These are phyloP conservation scores for Bromus sterilis DNA, from an alignment of 176 grass and related monocot genomes.

Conservation along the genomic window DNA sequence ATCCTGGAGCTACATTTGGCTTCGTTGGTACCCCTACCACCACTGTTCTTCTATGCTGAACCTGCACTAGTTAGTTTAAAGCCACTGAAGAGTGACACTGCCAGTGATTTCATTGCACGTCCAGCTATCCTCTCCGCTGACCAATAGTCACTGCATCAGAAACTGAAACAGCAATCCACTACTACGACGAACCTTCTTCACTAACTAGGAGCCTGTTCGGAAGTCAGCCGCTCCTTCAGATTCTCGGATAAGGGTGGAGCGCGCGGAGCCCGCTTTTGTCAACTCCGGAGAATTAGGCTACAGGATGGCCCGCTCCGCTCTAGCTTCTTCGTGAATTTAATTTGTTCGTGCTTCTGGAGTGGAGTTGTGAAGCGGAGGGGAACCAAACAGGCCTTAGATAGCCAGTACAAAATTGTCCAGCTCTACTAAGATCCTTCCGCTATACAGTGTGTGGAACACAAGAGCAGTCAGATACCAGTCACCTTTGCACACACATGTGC, in stretches of 20 bases:
- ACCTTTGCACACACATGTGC: conserved; percentile 9
- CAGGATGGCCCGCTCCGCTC: too few relatives aligned
- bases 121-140: not conserved
- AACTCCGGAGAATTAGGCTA: too few relatives aligned
- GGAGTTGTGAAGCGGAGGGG: too few relatives aligned
- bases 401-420: conserved; percentile 7
- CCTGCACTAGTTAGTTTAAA: not conserved
- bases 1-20: not conserved
- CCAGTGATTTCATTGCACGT: not conserved
- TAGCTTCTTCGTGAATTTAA: too few relatives aligned
- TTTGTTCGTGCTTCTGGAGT: too few relatives aligned
- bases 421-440: conserved; percentile 25
- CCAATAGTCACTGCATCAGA: not conserved
- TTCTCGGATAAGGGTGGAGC: too few relatives aligned
- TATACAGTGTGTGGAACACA: not conserved
- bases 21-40: not conserved
- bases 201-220: too few relatives aligned
- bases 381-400: too few relatives aligned
- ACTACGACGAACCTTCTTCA: conserved; percentile 19
- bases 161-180: not conserved
- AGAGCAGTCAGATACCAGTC: conserved; percentile 21
- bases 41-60: conserved; percentile 2
- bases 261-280: too few relatives aligned
- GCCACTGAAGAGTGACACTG: not conserved
- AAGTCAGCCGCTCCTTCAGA: too few relatives aligned